Conservation (phyloP, 176 grass and related monocot species). For the Avena sativa region DNA sequence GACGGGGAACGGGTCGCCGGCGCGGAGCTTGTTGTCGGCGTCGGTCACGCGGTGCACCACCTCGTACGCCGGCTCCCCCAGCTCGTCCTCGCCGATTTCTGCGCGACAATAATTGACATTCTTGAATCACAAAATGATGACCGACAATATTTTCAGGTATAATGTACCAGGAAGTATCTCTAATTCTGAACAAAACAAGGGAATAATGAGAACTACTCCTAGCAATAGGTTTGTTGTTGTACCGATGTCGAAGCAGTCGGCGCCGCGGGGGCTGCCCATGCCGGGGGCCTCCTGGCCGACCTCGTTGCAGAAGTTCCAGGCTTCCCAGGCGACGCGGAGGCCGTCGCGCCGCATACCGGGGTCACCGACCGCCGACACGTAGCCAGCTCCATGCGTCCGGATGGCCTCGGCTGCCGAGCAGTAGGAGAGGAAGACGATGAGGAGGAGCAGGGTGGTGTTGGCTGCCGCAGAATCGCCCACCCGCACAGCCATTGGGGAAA, state of each 20-base stretch:
- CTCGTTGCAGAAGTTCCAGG: slow-evolving; percentile 98
- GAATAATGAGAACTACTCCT: not conserved
- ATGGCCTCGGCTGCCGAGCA: not conserved
- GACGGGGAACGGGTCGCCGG: slow-evolving; percentile 51
- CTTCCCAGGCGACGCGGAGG: slow-evolving; percentile 82
- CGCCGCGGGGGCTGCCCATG: slow-evolving; percentile 89
- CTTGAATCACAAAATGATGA: not conserved
- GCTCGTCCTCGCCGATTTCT: slow-evolving; percentile 33
- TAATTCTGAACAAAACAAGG: not conserved
- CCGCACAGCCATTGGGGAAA: slow-evolving; percentile 23
- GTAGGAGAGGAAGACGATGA: not conserved
- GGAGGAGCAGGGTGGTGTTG: not conserved
- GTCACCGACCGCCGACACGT: slow-evolving; percentile 77
- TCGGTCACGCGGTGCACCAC: slow-evolving; percentile 68
- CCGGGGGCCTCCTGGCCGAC: slow-evolving; percentile 75
- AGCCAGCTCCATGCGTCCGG: slow-evolving; percentile 22
- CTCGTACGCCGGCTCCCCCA: slow-evolving; percentile 40
- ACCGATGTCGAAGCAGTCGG: slow-evolving; percentile 94
- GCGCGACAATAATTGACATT: not conserved
- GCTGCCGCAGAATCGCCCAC: too few species aligned
- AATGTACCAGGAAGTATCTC: not conserved
- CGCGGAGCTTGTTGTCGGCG: slow-evolving; percentile 67
- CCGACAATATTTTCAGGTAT: not conserved
- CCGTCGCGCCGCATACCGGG: slow-evolving; percentile 84
- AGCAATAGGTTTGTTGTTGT: not conserved